A percentile compares a stretch with the other conserved stretches of the same genome.
phyloP scores from a whole-genome alignment of 139 green algal species.

The Closterium sp. region DNA sequence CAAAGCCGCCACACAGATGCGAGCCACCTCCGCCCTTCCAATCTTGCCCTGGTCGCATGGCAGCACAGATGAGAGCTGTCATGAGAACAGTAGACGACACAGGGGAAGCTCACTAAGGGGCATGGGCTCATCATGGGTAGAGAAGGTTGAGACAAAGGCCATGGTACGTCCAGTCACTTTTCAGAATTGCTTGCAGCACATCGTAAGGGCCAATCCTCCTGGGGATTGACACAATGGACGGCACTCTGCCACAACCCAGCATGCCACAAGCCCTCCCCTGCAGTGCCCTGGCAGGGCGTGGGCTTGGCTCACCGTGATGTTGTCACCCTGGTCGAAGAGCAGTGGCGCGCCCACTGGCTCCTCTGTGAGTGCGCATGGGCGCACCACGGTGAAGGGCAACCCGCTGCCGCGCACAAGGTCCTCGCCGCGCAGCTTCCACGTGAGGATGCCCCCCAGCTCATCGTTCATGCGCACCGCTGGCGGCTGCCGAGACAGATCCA shows the following conservation, averaged over 20 bases:
- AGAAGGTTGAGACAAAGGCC: too few relatives aligned
- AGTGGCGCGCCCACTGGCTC: constrained; percentile 64
- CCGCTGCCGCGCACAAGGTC: constrained; percentile 73
- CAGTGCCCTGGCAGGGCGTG: background rate
- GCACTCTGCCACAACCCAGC: background rate
- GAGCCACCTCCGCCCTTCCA: constrained; percentile 75
- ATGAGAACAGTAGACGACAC: too few relatives aligned
- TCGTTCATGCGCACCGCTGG: constrained; percentile 89
- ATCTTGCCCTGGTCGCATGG: constrained; percentile 72
- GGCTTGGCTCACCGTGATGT: constrained; percentile 51
- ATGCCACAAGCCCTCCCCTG: background rate
- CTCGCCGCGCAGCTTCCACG: constrained; percentile 84
- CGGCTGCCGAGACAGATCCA: constrained; percentile 71
- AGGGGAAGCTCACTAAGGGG: too few relatives aligned
- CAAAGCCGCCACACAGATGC: constrained; percentile 76
- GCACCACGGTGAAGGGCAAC: constrained; percentile 73
- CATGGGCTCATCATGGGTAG: too few relatives aligned
- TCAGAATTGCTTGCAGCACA: too few relatives aligned
- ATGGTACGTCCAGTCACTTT: too few relatives aligned
- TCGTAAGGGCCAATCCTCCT: too few relatives aligned
- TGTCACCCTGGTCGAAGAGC: constrained; percentile 81
- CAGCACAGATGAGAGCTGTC: background rate
- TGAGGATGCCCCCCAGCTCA: constrained; percentile 82
- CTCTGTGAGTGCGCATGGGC: constrained; percentile 75
- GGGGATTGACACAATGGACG: too few relatives aligned